Base-by-base conservation (phyloP, 2,329 filamentous ascomycete species). In the Thielaviopsis euricoi region DNA sequence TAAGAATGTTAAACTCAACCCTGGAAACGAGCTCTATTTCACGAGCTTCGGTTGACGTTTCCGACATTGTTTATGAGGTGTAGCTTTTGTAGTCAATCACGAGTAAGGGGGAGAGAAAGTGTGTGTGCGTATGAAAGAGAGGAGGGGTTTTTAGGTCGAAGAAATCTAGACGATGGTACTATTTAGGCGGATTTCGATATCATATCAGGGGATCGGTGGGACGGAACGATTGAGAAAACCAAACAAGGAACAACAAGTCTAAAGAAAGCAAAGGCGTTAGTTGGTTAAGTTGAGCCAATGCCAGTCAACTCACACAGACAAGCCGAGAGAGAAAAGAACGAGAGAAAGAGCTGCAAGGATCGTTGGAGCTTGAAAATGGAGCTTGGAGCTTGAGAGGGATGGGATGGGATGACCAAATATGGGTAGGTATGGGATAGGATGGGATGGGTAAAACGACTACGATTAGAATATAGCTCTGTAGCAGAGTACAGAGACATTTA, bases 11-110 rank as follows among this genome's bases (percentile, higher is more conserved):
- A 66, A 93, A 81, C 69, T 94, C 89, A 52, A 95, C 85, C 67
- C 87, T 91, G 65, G 87, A 86, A 56, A 95, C 80, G 61, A 96
- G 80, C 63, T 82, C 80, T 63, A 95, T 76, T 77, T 95, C 89
- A 62, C 83, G 81, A 69, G 85, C 76, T 70, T 86, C 82, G 6
- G 73, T 65, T 12, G 73, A 67, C 49, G 19, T 21, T 26, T 64
- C 61, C 25, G 73, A 64, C 73, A 74, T 75, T 61, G 33, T 62
- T 37, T 26, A 1, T 19, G 25, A 12, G 19, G 10, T 19, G 51
- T 26, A 0, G 15, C 26, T n/a, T 37, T 37, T 33, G 26, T 4
- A 37, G 17, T 13, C n/a, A 6, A 37, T 26, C 25, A 29, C 17
- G 17, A 43, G 37, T 7, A 43, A 10, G 13, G 13, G 13, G 10